Evolutionary conservation across 441 rosid species (phyloP), one percentile per base, ranked within the genome.

Genomic region (Gossypium armourianum): DNA sequence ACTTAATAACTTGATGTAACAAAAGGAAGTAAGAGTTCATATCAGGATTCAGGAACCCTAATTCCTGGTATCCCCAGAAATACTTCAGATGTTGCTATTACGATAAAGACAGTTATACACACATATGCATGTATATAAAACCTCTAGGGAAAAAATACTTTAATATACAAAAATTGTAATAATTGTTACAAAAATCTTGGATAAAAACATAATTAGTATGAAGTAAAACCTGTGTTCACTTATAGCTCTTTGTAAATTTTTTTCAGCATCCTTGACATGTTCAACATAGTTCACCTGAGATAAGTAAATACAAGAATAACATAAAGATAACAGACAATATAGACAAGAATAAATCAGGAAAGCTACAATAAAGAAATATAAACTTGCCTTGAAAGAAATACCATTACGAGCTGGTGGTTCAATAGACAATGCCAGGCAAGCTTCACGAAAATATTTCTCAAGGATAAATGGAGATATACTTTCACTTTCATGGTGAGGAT

Each of bases 201-300:
- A 4, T 19, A 69, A 55, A 36, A 56, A 52, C 17, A 40, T 36
- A 72, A 53, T 32, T 62, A 57, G 72, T 45, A 73, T 19, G 20
- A 75, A 74, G 64, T 69, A 77, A 72, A 75, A 93, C 98, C 96
- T 89, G 87, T 83, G 72, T 80, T 88, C 95, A 74, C 86, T 87
- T 64, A 93, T 88, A 24, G 83, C 80, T 86, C 88, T 88, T 77
- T 91, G 96, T 71, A 93, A 69, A 73, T 76, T 72, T 72, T 77
- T 90, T 71, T 90, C 88, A 16, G 93, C 98, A 80, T 90, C 96
- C 79, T 83, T 83, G 71, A 83, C 81, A 80, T 77, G 59, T 57
- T 83, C 93, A 80, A 88, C 93, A 71, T 91, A 91, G 70, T 86
- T 91, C 81, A 91, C 90, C 98, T 93, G 86, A 76, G 78, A 79